These are phyloP conservation scores for Euphorbia pulcherrima DNA, from an alignment of 345 rosid genomes.

Conservation along the genomic window DNA sequence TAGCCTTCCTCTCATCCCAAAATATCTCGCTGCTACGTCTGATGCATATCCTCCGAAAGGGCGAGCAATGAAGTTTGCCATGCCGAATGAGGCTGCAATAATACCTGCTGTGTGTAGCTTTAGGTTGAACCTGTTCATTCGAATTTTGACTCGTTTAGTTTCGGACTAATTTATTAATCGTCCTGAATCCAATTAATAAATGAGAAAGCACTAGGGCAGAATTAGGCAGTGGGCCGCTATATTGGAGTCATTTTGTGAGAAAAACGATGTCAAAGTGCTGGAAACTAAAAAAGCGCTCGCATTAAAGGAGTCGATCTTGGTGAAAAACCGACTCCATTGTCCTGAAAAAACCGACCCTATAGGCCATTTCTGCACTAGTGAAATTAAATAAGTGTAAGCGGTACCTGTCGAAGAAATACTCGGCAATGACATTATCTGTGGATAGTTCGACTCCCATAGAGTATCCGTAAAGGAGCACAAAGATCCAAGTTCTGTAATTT, in stretches of 20 bases:
- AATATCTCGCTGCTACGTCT: constrained; percentile 22
- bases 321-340: no score
- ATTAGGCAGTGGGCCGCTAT: no score
- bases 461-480: constrained; percentile 75
- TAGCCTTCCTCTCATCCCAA: constrained; percentile 75
- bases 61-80: constrained; percentile 74
- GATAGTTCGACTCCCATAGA: constrained; percentile 86
- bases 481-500: constrained; percentile 87
- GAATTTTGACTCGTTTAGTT: background rate
- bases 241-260: no score
- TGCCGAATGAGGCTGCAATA: constrained; percentile 77
- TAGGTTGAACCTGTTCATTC: constrained; percentile 47
- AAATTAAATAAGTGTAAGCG: background rate
- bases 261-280: no score
- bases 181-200: no score
- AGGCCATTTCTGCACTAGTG: no score
- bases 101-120: constrained; percentile 73
- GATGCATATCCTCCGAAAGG: constrained; percentile 74
- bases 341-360: no score
- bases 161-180: background rate
- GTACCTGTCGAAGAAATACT: constrained; percentile 73
- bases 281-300: no score
- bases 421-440: constrained; percentile 73
- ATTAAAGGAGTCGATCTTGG: no score
- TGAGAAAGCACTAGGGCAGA: no score